Evolutionary conservation across 202 grass and related monocot genomes (phyloP).

Genomic region (Digitaria exilis): DNA sequence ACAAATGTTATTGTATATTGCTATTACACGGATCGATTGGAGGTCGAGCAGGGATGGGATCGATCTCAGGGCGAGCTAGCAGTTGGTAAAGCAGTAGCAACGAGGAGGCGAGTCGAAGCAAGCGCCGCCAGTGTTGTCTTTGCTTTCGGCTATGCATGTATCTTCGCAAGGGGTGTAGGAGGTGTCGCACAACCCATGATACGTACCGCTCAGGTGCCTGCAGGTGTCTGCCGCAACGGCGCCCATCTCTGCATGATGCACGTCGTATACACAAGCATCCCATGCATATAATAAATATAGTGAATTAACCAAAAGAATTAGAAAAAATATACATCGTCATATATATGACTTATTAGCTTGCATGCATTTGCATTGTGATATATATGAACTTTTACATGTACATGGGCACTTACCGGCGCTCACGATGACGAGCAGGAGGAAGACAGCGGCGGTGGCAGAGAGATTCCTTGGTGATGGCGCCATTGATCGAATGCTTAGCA

Average conservation of each 20-base stretch:
- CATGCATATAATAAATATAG: too few relatives aligned
- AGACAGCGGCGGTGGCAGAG: not conserved
- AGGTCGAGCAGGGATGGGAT: not conserved
- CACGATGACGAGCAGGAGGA: not conserved
- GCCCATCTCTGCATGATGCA: not conserved
- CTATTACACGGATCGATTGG: not conserved
- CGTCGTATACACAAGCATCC: not conserved
- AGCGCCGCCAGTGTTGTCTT: not conserved
- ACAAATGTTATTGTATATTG: not conserved
- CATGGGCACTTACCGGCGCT: not conserved
- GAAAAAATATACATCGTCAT: not conserved
- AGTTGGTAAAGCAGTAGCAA: not conserved
- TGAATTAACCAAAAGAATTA: not conserved
- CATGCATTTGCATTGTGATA: too few relatives aligned
- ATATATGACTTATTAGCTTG: too few relatives aligned
- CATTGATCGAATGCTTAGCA: not conserved
- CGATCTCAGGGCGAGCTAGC: not conserved
- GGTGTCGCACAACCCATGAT: slow-evolving; percentile 4
- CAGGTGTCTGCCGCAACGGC: not conserved
- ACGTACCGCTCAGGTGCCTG: not conserved
- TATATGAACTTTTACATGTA: not conserved
- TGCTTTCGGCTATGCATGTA: not conserved
- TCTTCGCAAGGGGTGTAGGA: not conserved
- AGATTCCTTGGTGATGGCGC: not conserved
- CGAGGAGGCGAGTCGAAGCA: slow-evolving; percentile 1